A percentile compares a stretch with the other conserved stretches of the same genome.
phyloP scores from a whole-genome alignment of 176 grass and related monocot species.

The Aegilops longissima region DNA sequence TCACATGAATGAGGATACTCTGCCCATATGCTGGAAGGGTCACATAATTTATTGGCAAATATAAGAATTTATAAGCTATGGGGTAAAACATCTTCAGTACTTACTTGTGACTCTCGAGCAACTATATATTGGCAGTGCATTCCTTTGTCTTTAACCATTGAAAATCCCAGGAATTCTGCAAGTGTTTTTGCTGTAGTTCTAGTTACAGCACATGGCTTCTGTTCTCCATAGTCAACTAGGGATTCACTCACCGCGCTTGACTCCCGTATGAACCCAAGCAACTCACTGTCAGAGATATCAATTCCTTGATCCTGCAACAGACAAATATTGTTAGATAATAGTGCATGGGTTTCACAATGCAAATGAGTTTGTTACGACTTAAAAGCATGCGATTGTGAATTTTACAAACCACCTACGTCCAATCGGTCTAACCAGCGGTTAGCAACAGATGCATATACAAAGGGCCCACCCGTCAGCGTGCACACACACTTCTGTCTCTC shows the following conservation, averaged over 20 bases:
- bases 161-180: constrained; percentile 83
- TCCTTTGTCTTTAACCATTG: constrained; percentile 96
- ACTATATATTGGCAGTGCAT: constrained; percentile 91
- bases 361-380: neutral
- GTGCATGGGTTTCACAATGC: constrained; percentile 22
- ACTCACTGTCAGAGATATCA: constrained; percentile 76
- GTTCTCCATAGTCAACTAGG: constrained; percentile 80
- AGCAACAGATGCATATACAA: constrained; percentile 58
- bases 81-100: constrained; percentile 5
- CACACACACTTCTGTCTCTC: no score
- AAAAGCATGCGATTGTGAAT: constrained; percentile 1
- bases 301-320: constrained; percentile 83
- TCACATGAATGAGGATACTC: constrained; percentile 23
- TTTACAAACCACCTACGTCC: constrained; percentile 57
- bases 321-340: constrained; percentile 31
- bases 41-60: neutral
- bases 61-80: neutral
- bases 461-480: no score
- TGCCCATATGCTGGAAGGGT: constrained; percentile 13
- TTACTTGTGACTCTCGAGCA: constrained; percentile 84
- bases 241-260: constrained; percentile 97
- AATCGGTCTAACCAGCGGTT: constrained; percentile 85
- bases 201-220: constrained; percentile 95
- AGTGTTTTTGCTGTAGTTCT: constrained; percentile 69
- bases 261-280: constrained; percentile 91